These are phyloP conservation scores for Quercus phellos DNA, from an alignment of 331 rosid species.

Conservation along the genomic window DNA sequence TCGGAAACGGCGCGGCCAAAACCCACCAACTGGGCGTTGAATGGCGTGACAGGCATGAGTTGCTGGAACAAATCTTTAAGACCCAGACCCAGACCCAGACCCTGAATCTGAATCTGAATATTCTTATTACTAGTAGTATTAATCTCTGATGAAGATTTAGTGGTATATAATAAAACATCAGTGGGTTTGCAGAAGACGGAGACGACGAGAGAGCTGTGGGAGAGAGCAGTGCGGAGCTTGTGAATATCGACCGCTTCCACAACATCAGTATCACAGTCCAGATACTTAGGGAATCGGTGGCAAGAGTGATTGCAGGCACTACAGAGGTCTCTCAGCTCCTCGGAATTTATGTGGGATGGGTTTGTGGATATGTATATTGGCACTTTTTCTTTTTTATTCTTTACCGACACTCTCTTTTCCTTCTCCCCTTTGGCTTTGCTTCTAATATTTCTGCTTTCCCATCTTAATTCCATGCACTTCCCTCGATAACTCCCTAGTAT, in stretches of 20 bases:
- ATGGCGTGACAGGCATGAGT: slow-evolving; percentile 48
- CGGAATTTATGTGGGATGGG: slow-evolving; percentile 43
- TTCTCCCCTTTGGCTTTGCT: slow-evolving; percentile 24
- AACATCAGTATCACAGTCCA: not conserved
- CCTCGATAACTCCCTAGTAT: slow-evolving; percentile 17
- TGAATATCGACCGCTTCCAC: slow-evolving; percentile 40
- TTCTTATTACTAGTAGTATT: not conserved
- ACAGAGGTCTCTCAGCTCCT: slow-evolving; percentile 47
- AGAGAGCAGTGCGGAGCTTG: slow-evolving; percentile 65
- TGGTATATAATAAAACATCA: not conserved
- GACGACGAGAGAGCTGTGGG: slow-evolving; percentile 59
- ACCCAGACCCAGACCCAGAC: slow-evolving; percentile 7
- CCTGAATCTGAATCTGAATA: not conserved
- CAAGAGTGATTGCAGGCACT: slow-evolving; percentile 51
- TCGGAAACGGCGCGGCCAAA: slow-evolving; percentile 87
- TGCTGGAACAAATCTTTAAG: slow-evolving; percentile 38
- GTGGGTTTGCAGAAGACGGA: slow-evolving; percentile 65
- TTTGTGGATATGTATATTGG: slow-evolving; percentile 63
- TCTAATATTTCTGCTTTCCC: slow-evolving; percentile 26
- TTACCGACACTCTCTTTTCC: not conserved
- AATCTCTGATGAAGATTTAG: not conserved
- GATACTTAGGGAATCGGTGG: slow-evolving; percentile 33
- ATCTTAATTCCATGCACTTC: slow-evolving; percentile 54
- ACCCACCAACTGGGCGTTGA: slow-evolving; percentile 56
- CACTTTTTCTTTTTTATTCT: slow-evolving; percentile 10